Evolutionary conservation across 495 filamentous ascomycete species (phyloP), one percentile per base, ranked within the genome.

Genomic region (Neurospora sp.): DNA sequence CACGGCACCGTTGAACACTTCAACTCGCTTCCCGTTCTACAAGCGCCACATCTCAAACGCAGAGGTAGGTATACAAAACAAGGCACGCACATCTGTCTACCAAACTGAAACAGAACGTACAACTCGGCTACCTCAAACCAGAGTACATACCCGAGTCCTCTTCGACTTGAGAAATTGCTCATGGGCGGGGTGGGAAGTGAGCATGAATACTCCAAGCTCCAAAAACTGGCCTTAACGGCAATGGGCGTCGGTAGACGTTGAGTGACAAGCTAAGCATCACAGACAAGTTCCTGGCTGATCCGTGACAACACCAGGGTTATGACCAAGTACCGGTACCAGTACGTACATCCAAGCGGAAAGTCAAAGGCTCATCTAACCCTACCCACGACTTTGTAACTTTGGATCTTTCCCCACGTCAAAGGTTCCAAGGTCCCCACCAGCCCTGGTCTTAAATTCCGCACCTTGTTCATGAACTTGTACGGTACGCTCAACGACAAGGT

Each of bases 311-410:
- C 27, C 27, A 35, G 27, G 45, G 12, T 61, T 31, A 18, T 65
- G 53, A 16, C 27, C 18, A 65, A 65, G 53, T 65, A 65, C 53
- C 53, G 53, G 53, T 65, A 65, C 53, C 53, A 65, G 27, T 53
- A 3, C 45, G 27, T 53, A 8, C 31, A 4, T 8, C 3, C 44
- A 20, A 47, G 44, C 4, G 41, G 6, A 8, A n/a, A 22, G n/a
- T 47, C 44, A 14, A 16, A 18, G 0, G 3, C 27, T 65, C 14
- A 65, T 65, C 53, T 65, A 65, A 65, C 53, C 53, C 53, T 65
- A 65, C 53, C 53, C 53, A 65, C 27, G 27, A 61, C 53, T 61
- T 53, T 22, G 44, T n/a, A 10, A 47, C 44, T 47, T 16, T 16
- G 14, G 12, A 65, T 37, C 53, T 12, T 45, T 61, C 53, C 47